Conservation (phyloP, 345 rosid genomes). For the Barbarea vulgaris region DNA sequence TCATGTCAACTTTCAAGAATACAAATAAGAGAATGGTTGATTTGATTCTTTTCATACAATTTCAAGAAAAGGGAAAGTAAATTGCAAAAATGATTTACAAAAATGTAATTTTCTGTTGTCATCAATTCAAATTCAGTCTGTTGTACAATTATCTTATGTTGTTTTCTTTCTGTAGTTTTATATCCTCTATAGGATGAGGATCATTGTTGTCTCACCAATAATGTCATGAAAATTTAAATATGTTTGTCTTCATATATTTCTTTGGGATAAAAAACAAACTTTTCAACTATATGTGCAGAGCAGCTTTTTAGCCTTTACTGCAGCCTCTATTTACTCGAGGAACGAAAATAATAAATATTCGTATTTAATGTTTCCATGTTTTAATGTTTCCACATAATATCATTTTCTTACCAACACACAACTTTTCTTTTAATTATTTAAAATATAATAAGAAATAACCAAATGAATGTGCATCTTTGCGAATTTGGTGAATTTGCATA, state of each 20-base stretch:
- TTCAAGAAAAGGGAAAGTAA: slow-evolving; percentile 6
- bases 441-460: neutral
- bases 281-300: neutral
- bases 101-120: neutral
- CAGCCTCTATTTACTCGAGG: too few species aligned
- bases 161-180: slow-evolving; percentile 8
- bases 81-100: neutral
- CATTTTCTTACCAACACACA: too few species aligned
- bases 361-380: too few species aligned
- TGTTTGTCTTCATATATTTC: slow-evolving; percentile 10
- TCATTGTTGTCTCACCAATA: slow-evolving; percentile 23
- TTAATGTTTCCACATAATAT: too few species aligned
- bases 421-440: too few species aligned
- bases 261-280: neutral
- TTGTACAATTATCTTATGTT: slow-evolving; percentile 25
- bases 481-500: neutral
- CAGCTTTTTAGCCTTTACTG: neutral
- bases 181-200: neutral
- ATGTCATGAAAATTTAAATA: slow-evolving; percentile 3
- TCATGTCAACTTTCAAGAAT: slow-evolving; percentile 92
- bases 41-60: slow-evolving; percentile 12
- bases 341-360: neutral
- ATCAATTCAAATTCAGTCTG: slow-evolving; percentile 19
- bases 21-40: slow-evolving; percentile 43
- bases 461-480: neutral